Percentiles rank a stretch among this genome's conserved stretches.
These are phyloP conservation scores for Trichoderma hamatum DNA, from an alignment of 2,329 filamentous ascomycete species.

Conservation along the genomic window DNA sequence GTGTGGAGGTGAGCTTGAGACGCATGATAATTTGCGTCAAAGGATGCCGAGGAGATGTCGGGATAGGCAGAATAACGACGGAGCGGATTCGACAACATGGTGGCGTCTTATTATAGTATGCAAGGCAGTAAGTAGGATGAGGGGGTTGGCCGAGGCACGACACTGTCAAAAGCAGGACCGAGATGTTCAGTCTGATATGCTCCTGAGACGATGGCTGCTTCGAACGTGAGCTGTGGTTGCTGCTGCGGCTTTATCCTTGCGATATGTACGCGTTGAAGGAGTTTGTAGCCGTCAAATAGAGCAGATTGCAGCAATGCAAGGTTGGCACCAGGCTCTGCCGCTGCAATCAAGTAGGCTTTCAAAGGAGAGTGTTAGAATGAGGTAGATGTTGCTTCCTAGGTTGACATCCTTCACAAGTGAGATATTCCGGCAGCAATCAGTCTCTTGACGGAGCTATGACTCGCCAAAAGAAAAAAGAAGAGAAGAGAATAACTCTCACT, in stretches of 20 bases:
- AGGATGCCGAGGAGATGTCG: constrained; percentile 52
- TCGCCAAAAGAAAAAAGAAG: not conserved
- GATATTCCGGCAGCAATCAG: constrained; percentile 2
- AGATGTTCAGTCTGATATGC: constrained; percentile 2
- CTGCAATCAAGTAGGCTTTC: constrained; percentile 2
- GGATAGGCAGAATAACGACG: constrained; percentile 66
- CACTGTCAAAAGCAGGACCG: not conserved
- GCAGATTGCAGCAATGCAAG: not conserved
- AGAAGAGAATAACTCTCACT: not conserved
- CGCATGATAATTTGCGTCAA: constrained; percentile 50
- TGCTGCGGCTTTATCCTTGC: not conserved
- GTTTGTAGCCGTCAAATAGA: constrained; percentile 1
- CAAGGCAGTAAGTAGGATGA: not conserved
- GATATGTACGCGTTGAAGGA: not conserved
- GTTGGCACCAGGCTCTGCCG: not conserved
- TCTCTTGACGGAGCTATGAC: constrained; percentile 18
- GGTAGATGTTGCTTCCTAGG: not conserved
- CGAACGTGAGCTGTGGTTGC: not conserved
- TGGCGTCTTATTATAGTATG: constrained; percentile 34
- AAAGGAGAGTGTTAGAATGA: not conserved
- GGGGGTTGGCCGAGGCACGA: not conserved
- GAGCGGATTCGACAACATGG: constrained; percentile 66
- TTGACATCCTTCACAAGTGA: constrained; percentile 9
- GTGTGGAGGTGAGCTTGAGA: constrained; percentile 56
- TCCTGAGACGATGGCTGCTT: not conserved